phyloP scores from a whole-genome alignment of 306 rosid genomes.

The Trifolium dubium region DNA sequence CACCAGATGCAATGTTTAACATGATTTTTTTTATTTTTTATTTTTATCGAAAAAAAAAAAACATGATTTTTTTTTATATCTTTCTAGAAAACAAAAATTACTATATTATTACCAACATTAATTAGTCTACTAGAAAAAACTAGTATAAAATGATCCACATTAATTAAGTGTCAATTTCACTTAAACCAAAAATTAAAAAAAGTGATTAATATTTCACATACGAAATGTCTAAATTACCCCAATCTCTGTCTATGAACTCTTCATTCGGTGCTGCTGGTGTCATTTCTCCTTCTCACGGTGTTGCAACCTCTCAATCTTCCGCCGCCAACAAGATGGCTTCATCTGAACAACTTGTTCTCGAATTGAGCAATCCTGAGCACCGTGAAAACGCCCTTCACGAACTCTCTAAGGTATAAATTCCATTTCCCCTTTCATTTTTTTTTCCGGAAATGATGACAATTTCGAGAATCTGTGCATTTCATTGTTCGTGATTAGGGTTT shows the following conservation, averaged over 20 bases:
- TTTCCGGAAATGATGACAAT: neutral
- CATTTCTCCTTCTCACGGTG: slow-evolving; percentile 12
- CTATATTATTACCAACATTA: too few relatives aligned
- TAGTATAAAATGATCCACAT: too few relatives aligned
- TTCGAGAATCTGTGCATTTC: neutral
- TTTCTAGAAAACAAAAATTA: too few relatives aligned
- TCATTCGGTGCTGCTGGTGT: too few relatives aligned
- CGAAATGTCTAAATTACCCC: slow-evolving; percentile 45
- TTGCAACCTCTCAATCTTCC: slow-evolving; percentile 40
- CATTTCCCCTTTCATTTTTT: neutral
- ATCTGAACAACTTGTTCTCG: slow-evolving; percentile 58
- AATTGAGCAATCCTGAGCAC: slow-evolving; percentile 55
- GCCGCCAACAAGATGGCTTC: slow-evolving; percentile 64
- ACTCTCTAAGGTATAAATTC: slow-evolving; percentile 50
- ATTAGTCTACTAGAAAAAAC: too few relatives aligned
- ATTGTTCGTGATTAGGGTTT: slow-evolving; percentile 6
- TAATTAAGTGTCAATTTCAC: too few relatives aligned
- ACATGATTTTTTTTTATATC: too few relatives aligned
- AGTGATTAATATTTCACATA: neutral
- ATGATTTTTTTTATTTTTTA: too few relatives aligned
- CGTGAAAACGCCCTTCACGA: slow-evolving; percentile 59
- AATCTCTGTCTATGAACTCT: slow-evolving; percentile 50
- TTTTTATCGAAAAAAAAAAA: too few relatives aligned
- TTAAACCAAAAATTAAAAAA: too few relatives aligned
- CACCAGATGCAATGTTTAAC: too few relatives aligned